Evolutionary conservation across 805 yeast genomes (phyloP), one percentile per base, ranked within the genome.

Genomic region (Candida silvatica): DNA sequence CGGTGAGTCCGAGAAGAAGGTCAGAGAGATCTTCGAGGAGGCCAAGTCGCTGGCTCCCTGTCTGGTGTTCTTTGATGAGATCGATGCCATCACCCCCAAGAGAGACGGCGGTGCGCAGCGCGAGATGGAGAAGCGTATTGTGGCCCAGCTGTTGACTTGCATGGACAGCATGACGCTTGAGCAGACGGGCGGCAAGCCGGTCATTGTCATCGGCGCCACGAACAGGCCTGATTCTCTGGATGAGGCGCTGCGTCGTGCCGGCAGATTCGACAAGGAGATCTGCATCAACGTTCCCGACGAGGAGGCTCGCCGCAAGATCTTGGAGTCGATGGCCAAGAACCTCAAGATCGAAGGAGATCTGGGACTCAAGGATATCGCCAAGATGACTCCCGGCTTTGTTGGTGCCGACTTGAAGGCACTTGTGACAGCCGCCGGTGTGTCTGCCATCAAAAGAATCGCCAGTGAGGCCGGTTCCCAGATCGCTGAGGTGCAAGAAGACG

Each of bases 61-160:
- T 58, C 61, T 92, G 20, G 71, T 92, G 34, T 92, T 92, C 51
- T 79, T 92, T 51, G 98, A 92, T 61, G 98, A 92, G 57, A 92
- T 92, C 46, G 98, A 92, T 59, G 96, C 98, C 9, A 88, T 92
- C 35, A 92, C 98, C 0, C 98, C 98, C 1, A 92, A 92, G 54
- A 74, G 98, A 61, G 98, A 92, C 56, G 95, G 95, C 19, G 95
- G 95, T 26, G 97, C 96, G 2, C 97, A 87, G 56, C 69, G 98
- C 47, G 98, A 92, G 60, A 92, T 92, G 97, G 98, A 92, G 55
- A 73, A 92, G 46, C 70, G 98, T 54, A 90, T 92, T 20, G 98
- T 92, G 2, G 97, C 97, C 0, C 98, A 92, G 54, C 66, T 92
- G 41, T 66, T 92, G 29, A 92, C 98, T 0, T 80, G 94, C 20